A percentile compares a stretch with the other conserved stretches of the same genome.
Evolutionary conservation across 257 asterid species (phyloP).

Genomic region (Przewalskia tangutica): DNA sequence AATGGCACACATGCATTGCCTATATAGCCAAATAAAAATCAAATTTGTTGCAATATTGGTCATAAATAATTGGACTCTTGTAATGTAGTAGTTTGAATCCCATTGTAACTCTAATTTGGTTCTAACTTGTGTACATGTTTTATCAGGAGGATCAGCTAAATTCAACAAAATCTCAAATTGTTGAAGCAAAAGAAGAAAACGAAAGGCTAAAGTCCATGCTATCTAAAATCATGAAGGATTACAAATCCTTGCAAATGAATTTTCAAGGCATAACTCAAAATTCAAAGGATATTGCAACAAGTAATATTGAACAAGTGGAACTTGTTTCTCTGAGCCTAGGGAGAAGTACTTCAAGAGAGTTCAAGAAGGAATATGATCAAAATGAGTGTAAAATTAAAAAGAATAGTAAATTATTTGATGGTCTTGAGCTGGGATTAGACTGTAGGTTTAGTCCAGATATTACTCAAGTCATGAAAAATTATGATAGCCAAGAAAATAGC

Average conservation of each 20-base stretch:
- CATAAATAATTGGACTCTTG: no score
- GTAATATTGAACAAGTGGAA: conserved; percentile 8
- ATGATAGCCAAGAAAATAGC: background rate
- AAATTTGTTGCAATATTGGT: no score
- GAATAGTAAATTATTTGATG: conserved; percentile 8
- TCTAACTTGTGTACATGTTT: background rate
- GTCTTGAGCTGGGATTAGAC: conserved; percentile 30
- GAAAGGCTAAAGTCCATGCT: conserved; percentile 19
- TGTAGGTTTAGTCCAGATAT: conserved; percentile 5
- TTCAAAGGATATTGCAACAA: conserved; percentile 2
- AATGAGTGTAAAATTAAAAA: background rate
- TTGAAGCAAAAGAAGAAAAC: conserved; percentile 36
- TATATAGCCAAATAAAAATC: no score
- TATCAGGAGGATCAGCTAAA: conserved; percentile 22
- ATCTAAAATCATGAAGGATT: conserved; percentile 25
- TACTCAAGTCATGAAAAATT: background rate
- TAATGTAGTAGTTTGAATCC: background rate
- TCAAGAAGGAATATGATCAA: background rate
- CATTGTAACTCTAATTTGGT: background rate
- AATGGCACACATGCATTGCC: background rate
- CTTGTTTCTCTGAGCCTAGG: conserved; percentile 40
- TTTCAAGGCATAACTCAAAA: conserved; percentile 12
- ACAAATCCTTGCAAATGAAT: conserved; percentile 22
- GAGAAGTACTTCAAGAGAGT: conserved; percentile 13
- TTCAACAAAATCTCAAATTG: conserved; percentile 26